Evolutionary conservation across 1,284 basidiomycete genomes (phyloP).

Genomic region (Exobasidium rhododendri): DNA sequence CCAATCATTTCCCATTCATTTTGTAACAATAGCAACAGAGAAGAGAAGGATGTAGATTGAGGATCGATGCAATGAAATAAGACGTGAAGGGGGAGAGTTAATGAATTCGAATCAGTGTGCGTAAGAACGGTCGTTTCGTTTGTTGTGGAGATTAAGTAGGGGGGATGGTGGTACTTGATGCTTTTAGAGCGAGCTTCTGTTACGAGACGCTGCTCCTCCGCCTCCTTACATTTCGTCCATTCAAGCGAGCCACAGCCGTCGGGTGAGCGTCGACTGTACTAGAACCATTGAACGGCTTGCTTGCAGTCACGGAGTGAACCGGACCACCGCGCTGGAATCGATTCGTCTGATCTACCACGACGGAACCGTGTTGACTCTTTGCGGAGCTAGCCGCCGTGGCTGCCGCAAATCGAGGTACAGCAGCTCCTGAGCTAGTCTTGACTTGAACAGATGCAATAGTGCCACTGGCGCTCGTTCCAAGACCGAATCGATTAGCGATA

Average conservation of each 20-base stretch:
- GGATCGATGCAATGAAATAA: too few relatives aligned
- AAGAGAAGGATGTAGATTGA: too few relatives aligned
- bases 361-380: background rate
- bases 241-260: background rate
- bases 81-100: too few relatives aligned
- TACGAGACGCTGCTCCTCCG: constrained; percentile 13
- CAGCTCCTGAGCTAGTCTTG: background rate
- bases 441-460: background rate
- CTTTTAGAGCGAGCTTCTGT: too few relatives aligned
- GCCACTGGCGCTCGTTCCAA: background rate
- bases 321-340: background rate
- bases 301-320: background rate
- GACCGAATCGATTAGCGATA: background rate
- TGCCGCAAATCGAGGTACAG: constrained; percentile 1
- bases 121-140: too few relatives aligned
- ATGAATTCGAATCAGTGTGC: too few relatives aligned
- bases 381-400: constrained; percentile 3
- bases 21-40: too few relatives aligned
- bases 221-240: constrained; percentile 16
- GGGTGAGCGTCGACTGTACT: background rate
- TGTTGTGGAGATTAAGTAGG: too few relatives aligned
- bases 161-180: too few relatives aligned
- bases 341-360: background rate
- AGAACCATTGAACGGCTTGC: background rate
- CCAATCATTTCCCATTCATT: background rate